Percentiles rank a stretch among this genome's conserved stretches.
Evolutionary conservation across 1,139 yeast species (phyloP).

Genomic region (Candida pseudocylindracea): DNA sequence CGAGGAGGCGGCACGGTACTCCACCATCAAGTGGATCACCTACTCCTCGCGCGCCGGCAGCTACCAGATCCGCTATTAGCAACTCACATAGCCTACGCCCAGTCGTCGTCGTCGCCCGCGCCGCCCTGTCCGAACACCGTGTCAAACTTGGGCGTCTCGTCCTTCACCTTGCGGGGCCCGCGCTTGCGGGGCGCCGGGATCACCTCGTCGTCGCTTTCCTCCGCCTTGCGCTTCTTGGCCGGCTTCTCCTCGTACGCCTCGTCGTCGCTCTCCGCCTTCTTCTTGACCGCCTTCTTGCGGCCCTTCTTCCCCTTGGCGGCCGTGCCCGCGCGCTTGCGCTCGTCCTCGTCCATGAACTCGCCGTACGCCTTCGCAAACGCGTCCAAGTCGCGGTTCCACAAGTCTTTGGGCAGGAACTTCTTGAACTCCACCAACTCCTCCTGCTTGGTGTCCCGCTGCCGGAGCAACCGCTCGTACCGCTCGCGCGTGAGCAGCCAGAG

Average conservation of each 20-base stretch:
- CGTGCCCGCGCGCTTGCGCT: constrained; percentile 10
- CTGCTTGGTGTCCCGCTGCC: constrained; percentile 54
- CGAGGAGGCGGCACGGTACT: not conserved
- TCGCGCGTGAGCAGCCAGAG: constrained; percentile 88
- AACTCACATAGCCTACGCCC: not conserved
- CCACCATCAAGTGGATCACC: constrained; percentile 74
- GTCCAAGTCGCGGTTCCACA: constrained; percentile 74
- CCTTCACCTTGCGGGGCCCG: not conserved
- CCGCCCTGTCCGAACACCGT: not conserved
- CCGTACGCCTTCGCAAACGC: constrained; percentile 47
- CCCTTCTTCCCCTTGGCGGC: constrained; percentile 9
- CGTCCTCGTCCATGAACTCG: constrained; percentile 22
- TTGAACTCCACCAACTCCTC: constrained; percentile 46
- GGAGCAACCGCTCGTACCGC: constrained; percentile 57
- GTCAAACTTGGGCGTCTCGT: not conserved
- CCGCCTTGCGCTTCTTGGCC: constrained; percentile 3
- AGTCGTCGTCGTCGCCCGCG: not conserved
- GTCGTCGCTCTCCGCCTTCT: constrained; percentile 6
- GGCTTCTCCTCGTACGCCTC: constrained; percentile 5
- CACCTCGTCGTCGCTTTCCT: constrained; percentile 4
- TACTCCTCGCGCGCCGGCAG: constrained; percentile 58
- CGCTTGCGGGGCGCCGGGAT: constrained; percentile 1
- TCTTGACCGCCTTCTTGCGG: not conserved
- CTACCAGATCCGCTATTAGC: constrained; percentile 48
- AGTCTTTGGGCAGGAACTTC: constrained; percentile 57